Evolutionary conservation across 768 basidiomycete species (phyloP).

Genomic region (Suillus weaverae): DNA sequence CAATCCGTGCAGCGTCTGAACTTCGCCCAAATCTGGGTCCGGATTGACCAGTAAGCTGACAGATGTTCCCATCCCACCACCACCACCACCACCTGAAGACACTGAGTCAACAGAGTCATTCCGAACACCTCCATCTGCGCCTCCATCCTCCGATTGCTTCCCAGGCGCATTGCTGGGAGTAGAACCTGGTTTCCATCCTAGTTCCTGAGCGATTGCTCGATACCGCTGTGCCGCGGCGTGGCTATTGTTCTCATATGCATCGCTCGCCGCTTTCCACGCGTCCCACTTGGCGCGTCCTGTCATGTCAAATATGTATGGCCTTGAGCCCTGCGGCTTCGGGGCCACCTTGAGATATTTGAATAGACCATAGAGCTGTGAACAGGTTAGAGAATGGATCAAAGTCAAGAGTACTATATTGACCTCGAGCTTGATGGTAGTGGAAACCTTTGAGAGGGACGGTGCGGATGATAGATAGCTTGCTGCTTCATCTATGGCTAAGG

Average conservation of each 20-base stretch:
- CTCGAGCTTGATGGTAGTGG: conserved; percentile 72
- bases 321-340: conserved; percentile 49
- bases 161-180: conserved; percentile 8
- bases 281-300: conserved; percentile 86
- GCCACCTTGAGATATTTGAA: conserved; percentile 76
- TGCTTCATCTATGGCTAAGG: conserved; percentile 54
- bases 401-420: conserved; percentile 40
- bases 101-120: conserved; percentile 40
- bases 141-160: conserved; percentile 15
- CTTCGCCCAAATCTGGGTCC: conserved; percentile 36
- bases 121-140: conserved; percentile 43
- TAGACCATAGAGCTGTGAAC: conserved; percentile 75
- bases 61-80: conserved; percentile 53
- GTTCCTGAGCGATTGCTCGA: conserved; percentile 59
- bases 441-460: conserved; percentile 52
- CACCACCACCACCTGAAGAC: conserved; percentile 28
- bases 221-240: conserved; percentile 63
- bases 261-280: conserved; percentile 63
- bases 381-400: conserved; percentile 19
- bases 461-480: conserved; percentile 63
- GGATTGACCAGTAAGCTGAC: conserved; percentile 61
- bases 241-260: conserved; percentile 43
- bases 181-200: conserved; percentile 63
- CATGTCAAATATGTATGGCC: conserved; percentile 78
- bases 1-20: conserved; percentile 55